phyloP scores from a whole-genome alignment of 23 red algal species.

The Gracilaria domingensis region DNA sequence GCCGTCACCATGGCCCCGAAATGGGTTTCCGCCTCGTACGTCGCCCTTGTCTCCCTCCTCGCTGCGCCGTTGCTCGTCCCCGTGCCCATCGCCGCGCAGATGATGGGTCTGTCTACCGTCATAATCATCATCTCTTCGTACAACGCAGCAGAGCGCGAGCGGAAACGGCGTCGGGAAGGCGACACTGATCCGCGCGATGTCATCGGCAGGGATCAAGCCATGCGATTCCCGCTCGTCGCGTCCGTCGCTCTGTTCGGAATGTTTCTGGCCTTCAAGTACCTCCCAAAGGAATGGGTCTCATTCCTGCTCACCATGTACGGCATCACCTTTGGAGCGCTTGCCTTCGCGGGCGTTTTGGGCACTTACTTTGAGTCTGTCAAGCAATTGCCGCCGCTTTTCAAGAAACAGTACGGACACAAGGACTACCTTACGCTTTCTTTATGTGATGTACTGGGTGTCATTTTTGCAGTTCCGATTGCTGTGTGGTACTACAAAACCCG shows the following conservation, averaged over 20 bases:
- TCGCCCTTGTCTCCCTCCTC: not conserved
- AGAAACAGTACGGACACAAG: conserved; percentile 42
- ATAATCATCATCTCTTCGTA: conserved; percentile 69
- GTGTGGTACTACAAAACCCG: conserved; percentile 67
- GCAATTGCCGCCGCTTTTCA: conserved; percentile 28
- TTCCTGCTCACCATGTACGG: conserved; percentile 73
- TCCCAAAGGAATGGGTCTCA: conserved; percentile 78
- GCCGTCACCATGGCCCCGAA: conserved; percentile 2
- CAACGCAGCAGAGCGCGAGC: conserved; percentile 54
- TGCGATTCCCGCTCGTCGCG: conserved; percentile 87
- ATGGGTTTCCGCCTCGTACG: conserved; percentile 34
- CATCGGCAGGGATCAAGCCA: conserved; percentile 78
- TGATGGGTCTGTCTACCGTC: conserved; percentile 57
- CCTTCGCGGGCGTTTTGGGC: conserved; percentile 49
- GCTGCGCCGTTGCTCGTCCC: conserved; percentile 33
- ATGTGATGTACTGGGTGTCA: conserved; percentile 65
- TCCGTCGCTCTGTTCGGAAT: conserved; percentile 79
- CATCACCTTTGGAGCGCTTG: conserved; percentile 63
- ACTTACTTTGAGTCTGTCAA: not conserved
- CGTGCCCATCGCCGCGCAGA: conserved; percentile 63
- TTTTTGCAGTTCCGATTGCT: conserved; percentile 42
- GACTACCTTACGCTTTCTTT: conserved; percentile 42
- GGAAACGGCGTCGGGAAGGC: conserved; percentile 50
- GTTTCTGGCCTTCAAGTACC: conserved; percentile 94
- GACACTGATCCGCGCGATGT: conserved; percentile 78